Evolutionary conservation across 139 green algal species (phyloP).

Genomic region (Chlorella sorokiniana): DNA sequence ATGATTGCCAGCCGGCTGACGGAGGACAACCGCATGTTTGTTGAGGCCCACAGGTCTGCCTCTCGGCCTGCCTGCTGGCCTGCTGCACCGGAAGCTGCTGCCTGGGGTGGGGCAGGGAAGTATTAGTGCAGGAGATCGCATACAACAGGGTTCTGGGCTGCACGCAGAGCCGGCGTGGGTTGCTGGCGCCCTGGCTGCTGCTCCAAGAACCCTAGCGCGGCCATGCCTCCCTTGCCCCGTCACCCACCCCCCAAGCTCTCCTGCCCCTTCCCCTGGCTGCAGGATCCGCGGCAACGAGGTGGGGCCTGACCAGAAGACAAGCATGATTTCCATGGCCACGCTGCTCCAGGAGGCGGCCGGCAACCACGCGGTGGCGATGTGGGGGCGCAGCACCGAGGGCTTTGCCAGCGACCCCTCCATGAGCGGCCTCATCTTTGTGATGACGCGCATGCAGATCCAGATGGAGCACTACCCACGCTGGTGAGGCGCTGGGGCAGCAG

Average conservation of each 20-base stretch:
- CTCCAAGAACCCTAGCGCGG: background rate
- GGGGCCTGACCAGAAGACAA: conserved; percentile 71
- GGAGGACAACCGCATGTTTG: conserved; percentile 33
- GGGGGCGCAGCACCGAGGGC: conserved; percentile 79
- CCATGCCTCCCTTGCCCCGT: background rate
- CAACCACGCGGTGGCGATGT: conserved; percentile 90
- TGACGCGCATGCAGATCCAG: conserved; percentile 89
- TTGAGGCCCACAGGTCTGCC: conserved; percentile 32
- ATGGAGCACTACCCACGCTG: conserved; percentile 92
- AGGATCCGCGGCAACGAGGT: conserved; percentile 81
- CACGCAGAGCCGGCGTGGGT: too few relatives aligned
- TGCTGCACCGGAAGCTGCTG: background rate
- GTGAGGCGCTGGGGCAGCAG: conserved; percentile 46
- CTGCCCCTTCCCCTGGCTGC: background rate
- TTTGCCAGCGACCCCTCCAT: conserved; percentile 83
- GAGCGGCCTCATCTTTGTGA: conserved; percentile 85
- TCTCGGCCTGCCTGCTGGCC: background rate
- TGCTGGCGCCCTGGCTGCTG: too few relatives aligned
- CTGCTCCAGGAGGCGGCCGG: conserved; percentile 86
- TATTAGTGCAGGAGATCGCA: too few relatives aligned
- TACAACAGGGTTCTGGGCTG: too few relatives aligned
- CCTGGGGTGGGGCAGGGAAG: too few relatives aligned
- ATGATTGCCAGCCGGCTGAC: conserved; percentile 24
- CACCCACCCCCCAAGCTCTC: too few relatives aligned
- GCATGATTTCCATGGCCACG: conserved; percentile 85